phyloP scores from a whole-genome alignment of 345 rosid species.

The Tarenaya hassleriana region DNA sequence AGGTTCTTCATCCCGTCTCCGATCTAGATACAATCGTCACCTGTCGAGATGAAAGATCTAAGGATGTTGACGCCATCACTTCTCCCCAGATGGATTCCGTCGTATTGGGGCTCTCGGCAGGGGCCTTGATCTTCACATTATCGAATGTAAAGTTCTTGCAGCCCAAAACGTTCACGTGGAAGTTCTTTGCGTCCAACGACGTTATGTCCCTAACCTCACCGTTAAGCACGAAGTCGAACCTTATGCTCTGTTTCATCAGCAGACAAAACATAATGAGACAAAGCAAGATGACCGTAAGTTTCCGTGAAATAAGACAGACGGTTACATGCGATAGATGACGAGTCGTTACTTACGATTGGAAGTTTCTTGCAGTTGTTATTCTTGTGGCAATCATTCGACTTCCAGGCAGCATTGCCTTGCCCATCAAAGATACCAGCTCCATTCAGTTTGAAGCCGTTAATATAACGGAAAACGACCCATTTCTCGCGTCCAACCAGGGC shows the following conservation, averaged over 20 bases:
- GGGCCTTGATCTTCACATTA: conserved; percentile 32
- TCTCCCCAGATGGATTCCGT: conserved; percentile 61
- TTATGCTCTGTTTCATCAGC: conserved; percentile 31
- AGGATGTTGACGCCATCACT: conserved; percentile 30
- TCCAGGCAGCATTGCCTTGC: conserved; percentile 32
- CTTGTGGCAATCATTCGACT: conserved; percentile 28
- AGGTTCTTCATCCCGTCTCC: conserved; percentile 44
- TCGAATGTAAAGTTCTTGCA: conserved; percentile 35
- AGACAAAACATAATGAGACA: not conserved
- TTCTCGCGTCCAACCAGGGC: not conserved
- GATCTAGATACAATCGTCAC: conserved; percentile 58
- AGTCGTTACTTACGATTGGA: conserved; percentile 22
- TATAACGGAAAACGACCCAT: conserved; percentile 24
- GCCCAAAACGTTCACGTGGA: conserved; percentile 44
- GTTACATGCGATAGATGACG: not conserved
- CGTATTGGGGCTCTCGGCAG: conserved; percentile 51
- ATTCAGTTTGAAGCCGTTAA: conserved; percentile 20
- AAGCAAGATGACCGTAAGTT: not conserved
- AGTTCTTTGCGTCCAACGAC: conserved; percentile 41
- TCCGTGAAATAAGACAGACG: not conserved
- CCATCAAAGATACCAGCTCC: conserved; percentile 31
- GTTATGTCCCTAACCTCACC: conserved; percentile 28
- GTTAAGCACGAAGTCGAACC: conserved; percentile 37
- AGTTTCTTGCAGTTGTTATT: conserved; percentile 26
- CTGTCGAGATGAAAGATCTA: conserved; percentile 39